Conservation (phyloP, 768 basidiomycete genomes). For the Termitomyces heimii region DNA sequence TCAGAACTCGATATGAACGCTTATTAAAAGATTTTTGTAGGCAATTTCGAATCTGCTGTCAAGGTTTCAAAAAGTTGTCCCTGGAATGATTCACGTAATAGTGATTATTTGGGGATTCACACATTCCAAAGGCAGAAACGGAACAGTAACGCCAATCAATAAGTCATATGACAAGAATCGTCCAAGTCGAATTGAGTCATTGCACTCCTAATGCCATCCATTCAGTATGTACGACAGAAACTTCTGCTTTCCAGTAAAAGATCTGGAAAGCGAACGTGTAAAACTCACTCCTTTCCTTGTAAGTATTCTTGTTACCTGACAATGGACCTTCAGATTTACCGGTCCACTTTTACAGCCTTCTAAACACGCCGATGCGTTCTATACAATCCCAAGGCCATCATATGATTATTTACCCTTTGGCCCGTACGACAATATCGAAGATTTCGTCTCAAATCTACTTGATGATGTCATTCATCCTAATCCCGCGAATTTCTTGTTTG, state of each 20-base stretch:
- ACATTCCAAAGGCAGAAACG: background rate
- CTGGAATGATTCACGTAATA: background rate
- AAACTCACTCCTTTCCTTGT: constrained; percentile 25
- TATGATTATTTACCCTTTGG: constrained; percentile 5
- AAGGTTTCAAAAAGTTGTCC: background rate
- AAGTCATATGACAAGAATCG: background rate
- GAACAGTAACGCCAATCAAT: background rate
- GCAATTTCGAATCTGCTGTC: background rate
- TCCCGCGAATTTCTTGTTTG: constrained; percentile 2
- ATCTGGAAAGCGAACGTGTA: constrained; percentile 41
- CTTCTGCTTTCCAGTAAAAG: constrained; percentile 43
- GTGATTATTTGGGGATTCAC: background rate
- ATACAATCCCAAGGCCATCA: constrained; percentile 1
- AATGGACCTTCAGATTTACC: constrained; percentile 33
- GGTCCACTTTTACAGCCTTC: constrained; percentile 14
- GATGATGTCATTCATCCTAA: constrained; percentile 3
- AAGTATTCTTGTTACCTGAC: background rate
- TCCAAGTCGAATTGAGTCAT: background rate
- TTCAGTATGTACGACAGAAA: too few species aligned
- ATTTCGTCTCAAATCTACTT: background rate
- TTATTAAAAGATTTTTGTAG: background rate
- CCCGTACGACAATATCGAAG: constrained; percentile 2
- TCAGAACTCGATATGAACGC: background rate
- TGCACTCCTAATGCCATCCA: too few species aligned
- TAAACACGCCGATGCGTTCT: constrained; percentile 6